Base-by-base conservation (phyloP, 1,139 yeast species). In the Ogataea hybrid region DNA sequence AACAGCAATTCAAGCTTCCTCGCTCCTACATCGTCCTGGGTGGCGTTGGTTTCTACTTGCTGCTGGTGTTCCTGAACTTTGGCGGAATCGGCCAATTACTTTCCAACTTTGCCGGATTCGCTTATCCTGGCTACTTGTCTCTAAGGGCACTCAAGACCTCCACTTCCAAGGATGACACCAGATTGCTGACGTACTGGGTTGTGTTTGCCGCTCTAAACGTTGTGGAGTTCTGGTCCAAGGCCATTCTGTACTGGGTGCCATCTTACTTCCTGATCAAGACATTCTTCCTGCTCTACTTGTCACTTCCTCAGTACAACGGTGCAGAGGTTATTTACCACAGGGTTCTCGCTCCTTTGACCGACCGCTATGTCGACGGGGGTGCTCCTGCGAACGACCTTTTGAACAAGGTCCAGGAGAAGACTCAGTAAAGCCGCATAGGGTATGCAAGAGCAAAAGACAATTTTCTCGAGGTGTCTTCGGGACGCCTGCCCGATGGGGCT, bases 191-290 rank as follows among this genome's bases (percentile, higher is more conserved):
- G 68, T 67, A 67, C 53, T 92, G 98, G 98, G 96, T 92, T 47
- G 96, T 92, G 23, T 92, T 87, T 63, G 96, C 97, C 23, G 81
- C 81, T 58, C 79, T 92, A 70, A 86, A 83, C 63, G 92, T 92
- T 39, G 61, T 88, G 58, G 99, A 92, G 70, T 92, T 88, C 75
- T 92, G 97, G 97, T 83, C 96, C 49, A 79, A 81, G 61, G 84
- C 96, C 32, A 84, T 94, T 56, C 75, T 90, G 51, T 87, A 86
- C 75, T 86, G 96, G 95, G 68, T 92, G 55, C 98, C 99, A 59
- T 89, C 92, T 65, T 92, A 92, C 77, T 92, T 90, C 79, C 78
- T 92, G 61, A 77, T 92, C 75, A 92, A 92, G 79, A 87, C 97
- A 44, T 56, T 87, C 43, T 82, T 87, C 68, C 82, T 92, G 70